Evolutionary conservation across 495 filamentous ascomycete species (phyloP).

Genomic region (Xylaria castorea): DNA sequence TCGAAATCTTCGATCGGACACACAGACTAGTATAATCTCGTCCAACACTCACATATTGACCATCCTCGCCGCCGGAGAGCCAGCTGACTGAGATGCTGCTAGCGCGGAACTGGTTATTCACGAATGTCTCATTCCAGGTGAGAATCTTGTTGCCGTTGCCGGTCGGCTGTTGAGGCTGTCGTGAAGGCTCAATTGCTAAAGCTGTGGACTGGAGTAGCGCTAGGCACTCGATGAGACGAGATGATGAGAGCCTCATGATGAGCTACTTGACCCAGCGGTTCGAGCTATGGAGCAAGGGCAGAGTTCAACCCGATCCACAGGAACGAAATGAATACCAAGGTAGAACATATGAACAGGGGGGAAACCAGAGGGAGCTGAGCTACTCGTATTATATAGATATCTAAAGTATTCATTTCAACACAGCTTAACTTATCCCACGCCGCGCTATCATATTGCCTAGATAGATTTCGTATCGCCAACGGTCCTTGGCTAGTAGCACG

Average conservation of each 20-base stretch:
- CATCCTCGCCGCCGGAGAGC: conserved; percentile 50
- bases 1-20: neutral
- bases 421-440: conserved; percentile 6
- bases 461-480: neutral
- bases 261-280: neutral
- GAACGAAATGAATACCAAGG: neutral
- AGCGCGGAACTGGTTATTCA: conserved; percentile 38
- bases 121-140: conserved; percentile 52
- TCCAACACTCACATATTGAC: conserved; percentile 46
- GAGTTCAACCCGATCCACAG: neutral
- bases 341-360: neutral
- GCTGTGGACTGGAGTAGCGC: conserved; percentile 27
- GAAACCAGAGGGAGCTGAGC: neutral
- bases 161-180: conserved; percentile 47
- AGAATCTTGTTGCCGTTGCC: conserved; percentile 50
- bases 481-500: conserved; percentile 3
- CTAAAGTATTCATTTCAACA: neutral
- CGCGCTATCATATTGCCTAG: conserved; percentile 8
- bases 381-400: neutral
- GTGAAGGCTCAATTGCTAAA: conserved; percentile 46
- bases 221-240: conserved; percentile 27
- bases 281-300: conserved; percentile 1
- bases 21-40: neutral
- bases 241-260: conserved; percentile 31
- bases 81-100: conserved; percentile 52